Evolutionary conservation across 1,284 basidiomycete genomes (phyloP).

Genomic region (Somion occarium): DNA sequence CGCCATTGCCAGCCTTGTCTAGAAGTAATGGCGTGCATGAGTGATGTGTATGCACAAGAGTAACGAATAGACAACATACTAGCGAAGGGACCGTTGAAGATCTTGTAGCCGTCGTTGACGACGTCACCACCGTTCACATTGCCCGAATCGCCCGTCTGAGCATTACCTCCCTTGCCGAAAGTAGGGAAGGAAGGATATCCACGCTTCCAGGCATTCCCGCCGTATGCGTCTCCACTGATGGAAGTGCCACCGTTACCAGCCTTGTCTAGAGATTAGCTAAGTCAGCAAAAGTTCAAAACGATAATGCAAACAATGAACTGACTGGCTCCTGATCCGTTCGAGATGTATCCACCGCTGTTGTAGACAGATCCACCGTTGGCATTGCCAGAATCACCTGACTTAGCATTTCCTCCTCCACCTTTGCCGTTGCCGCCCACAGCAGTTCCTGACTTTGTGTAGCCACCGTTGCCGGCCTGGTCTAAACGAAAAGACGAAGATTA

Average conservation of each 20-base stretch:
- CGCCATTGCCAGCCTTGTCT: slow-evolving; percentile 2
- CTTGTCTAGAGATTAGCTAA: neutral
- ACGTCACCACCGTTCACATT: neutral
- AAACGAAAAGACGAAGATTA: neutral
- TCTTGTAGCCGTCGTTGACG: neutral
- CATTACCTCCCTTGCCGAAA: slow-evolving; percentile 1
- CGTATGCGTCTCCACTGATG: neutral
- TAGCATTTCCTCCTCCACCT: slow-evolving; percentile 9
- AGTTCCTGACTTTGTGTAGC: slow-evolving; percentile 4
- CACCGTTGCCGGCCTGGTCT: slow-evolving; percentile 9
- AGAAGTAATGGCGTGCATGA: neutral
- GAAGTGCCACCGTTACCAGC: slow-evolving; percentile 2
- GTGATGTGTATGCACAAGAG: neutral
- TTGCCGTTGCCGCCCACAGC: slow-evolving; percentile 3
- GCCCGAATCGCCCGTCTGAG: neutral
- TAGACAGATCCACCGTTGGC: slow-evolving; percentile 9
- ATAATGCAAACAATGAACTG: neutral
- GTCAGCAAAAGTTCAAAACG: neutral
- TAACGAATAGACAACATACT: neutral
- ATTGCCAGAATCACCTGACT: slow-evolving; percentile 7
- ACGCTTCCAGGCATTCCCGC: slow-evolving; percentile 1
- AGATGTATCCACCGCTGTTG: slow-evolving; percentile 1
- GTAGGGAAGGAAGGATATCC: neutral
- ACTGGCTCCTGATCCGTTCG: slow-evolving; percentile 4
- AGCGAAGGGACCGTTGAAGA: neutral